Percentiles rank a stretch among this genome's conserved stretches.
Conservation (phyloP, 805 yeast species). For the Candida oleophila region DNA sequence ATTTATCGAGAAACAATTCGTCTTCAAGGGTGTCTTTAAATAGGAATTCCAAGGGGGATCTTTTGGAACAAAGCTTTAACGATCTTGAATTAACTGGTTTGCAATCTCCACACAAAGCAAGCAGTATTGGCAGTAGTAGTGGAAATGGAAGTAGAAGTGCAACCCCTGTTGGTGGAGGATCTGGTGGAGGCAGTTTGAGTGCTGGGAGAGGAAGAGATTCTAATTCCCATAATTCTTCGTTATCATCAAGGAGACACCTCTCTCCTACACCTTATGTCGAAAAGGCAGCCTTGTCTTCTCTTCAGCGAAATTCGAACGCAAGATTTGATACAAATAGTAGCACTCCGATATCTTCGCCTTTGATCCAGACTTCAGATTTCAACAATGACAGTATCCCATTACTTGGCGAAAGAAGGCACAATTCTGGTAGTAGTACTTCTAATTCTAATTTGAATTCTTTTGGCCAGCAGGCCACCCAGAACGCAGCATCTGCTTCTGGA, state of each 20-base stretch:
- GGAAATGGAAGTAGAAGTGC: constrained; percentile 3
- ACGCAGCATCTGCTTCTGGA: neutral
- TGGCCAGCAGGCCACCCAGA: neutral
- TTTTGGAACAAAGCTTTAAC: constrained; percentile 13
- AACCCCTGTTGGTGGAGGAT: neutral
- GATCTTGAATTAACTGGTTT: constrained; percentile 26
- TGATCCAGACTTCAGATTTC: constrained; percentile 26
- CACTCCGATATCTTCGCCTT: constrained; percentile 61
- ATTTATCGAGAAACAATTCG: neutral
- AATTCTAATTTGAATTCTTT: neutral
- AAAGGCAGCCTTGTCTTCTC: constrained; percentile 57
- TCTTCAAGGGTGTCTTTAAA: neutral
- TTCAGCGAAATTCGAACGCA: constrained; percentile 49
- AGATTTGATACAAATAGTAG: constrained; percentile 11
- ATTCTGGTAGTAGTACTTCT: constrained; percentile 17
- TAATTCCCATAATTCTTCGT: constrained; percentile 21
- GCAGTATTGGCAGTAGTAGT: neutral
- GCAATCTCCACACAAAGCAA: constrained; percentile 16
- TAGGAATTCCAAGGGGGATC: neutral
- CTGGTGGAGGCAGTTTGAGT: neutral
- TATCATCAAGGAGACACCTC: constrained; percentile 53
- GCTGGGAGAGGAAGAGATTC: constrained; percentile 6
- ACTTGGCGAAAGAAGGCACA: constrained; percentile 15
- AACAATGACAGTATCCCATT: constrained; percentile 7
- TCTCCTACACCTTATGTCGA: constrained; percentile 50